Evolutionary conservation across 2,329 filamentous ascomycete species (phyloP), one percentile per base, ranked within the genome.

Genomic region (Venturia oleaginea): DNA sequence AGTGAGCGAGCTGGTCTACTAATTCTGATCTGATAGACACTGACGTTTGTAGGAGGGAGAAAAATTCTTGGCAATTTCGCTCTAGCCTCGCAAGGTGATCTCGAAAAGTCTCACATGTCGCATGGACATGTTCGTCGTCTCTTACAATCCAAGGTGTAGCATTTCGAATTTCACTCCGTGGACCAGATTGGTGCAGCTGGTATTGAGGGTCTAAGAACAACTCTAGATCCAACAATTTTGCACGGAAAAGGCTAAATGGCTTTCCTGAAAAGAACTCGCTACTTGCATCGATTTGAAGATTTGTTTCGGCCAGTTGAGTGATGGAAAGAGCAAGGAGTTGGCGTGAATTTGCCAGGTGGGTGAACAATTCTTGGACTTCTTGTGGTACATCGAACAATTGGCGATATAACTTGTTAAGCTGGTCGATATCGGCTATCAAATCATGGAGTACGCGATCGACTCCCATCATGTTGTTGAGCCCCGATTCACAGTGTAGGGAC

Each of bases 361-460:
- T 22, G 30, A 65, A 54, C 32, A 65, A 30, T 1, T 62, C 27
- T 24, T 62, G 38, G 59, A 65, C 64, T 37, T 54, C 11, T 5
- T 27, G 40, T 4, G 64, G 64, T 22, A 62, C 64, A 32, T 55
- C 27, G 57, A 4, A 24, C 4, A 65, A 5, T 27, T 65, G 64
- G 10, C 27, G 59, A 37, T 51, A 65, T 11, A 65, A 24, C 19
- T 32, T 61, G 24, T 17, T 55, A 13, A 65, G 57, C 27, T 65
- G 57, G 19, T 65, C 59, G 37, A 65, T 65, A 30, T 65, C 64
- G 37, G 43, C 55, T 27, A 64, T 64, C 63, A 60, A 30, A 32
- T 42, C 54, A 34, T 34, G 22, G 38, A 64, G 37, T 7, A 40
- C 63, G 27, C 54, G 38, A 24, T 59, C 63, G 32, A 64, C 54